phyloP scores from a whole-genome alignment of 1,139 yeast genomes.

The Geotrichum phurueaensis region DNA sequence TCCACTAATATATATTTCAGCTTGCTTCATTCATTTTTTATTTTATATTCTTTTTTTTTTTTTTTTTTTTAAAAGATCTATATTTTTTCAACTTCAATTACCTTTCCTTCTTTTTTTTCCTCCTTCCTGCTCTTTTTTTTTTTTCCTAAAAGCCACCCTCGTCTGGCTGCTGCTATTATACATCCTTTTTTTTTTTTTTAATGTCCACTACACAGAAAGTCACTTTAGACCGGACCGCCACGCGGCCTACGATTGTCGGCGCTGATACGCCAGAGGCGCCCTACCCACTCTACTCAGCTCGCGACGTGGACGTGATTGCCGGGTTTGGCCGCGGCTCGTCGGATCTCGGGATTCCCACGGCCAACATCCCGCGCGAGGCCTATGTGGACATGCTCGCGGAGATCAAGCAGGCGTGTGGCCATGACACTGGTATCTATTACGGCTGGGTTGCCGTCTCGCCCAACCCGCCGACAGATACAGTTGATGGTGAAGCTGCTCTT shows the following conservation, averaged over 20 bases:
- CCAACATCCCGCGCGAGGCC: slow-evolving; percentile 68
- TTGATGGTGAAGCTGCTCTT: slow-evolving; percentile 14
- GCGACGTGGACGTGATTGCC: slow-evolving; percentile 52
- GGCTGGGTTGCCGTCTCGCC: slow-evolving; percentile 59
- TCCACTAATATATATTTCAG: too few relatives aligned
- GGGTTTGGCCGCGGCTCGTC: slow-evolving; percentile 96
- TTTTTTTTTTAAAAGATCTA: background rate
- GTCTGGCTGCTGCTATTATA: background rate
- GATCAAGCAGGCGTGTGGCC: slow-evolving; percentile 9
- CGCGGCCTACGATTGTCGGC: slow-evolving; percentile 33
- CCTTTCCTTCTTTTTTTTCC: background rate
- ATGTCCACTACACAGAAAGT: background rate
- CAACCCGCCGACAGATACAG: slow-evolving; percentile 9
- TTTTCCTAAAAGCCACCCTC: background rate
- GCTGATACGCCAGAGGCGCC: slow-evolving; percentile 54
- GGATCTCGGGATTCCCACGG: slow-evolving; percentile 93
- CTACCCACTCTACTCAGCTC: slow-evolving; percentile 52
- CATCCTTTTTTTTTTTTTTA: background rate
- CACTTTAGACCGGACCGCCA: slow-evolving; percentile 5
- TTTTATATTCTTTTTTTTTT: background rate
- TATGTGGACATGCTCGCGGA: slow-evolving; percentile 43
- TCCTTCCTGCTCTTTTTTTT: background rate
- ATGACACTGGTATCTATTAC: slow-evolving; percentile 82
- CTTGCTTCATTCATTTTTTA: too few relatives aligned
- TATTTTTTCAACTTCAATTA: background rate